Evolutionary conservation across 225 moss, liverwort and hornwort genomes (phyloP).

Genomic region (Straminergon stramineum): DNA sequence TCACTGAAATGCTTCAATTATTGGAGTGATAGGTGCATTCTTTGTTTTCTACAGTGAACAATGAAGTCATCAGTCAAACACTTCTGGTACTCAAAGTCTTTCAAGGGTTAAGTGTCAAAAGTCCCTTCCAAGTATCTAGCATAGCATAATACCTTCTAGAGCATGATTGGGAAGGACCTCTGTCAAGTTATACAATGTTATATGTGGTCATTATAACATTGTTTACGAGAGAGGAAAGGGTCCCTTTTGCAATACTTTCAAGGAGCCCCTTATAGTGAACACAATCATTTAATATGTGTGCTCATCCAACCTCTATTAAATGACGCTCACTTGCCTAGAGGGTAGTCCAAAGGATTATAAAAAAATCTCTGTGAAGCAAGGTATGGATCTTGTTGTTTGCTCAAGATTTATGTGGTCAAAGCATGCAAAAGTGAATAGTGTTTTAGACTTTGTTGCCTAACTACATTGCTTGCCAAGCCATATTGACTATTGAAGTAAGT

Average conservation of each 20-base stretch:
- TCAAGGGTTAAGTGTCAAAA: neutral
- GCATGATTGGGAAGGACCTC: accelerated
- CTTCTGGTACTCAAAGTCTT: accelerated
- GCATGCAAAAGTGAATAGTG: neutral
- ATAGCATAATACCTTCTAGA: neutral
- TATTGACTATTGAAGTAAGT: neutral
- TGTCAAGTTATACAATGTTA: neutral
- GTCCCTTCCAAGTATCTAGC: accelerated
- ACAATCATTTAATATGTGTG: accelerated
- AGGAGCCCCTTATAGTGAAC: accelerated
- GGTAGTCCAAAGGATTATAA: accelerated
- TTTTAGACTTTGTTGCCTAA: neutral
- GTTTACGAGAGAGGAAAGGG: accelerated
- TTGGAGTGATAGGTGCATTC: neutral
- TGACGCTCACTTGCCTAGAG: accelerated
- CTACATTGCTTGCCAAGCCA: neutral
- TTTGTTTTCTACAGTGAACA: neutral
- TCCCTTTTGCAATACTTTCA: neutral
- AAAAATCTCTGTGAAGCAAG: neutral
- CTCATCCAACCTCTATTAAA: neutral
- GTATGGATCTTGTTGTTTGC: neutral
- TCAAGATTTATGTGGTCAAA: accelerated
- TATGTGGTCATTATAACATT: neutral
- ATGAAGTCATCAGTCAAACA: accelerated
- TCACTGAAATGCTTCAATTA: accelerated